Conservation (phyloP, 139 green algal species). For the Closterium sp. region DNA sequence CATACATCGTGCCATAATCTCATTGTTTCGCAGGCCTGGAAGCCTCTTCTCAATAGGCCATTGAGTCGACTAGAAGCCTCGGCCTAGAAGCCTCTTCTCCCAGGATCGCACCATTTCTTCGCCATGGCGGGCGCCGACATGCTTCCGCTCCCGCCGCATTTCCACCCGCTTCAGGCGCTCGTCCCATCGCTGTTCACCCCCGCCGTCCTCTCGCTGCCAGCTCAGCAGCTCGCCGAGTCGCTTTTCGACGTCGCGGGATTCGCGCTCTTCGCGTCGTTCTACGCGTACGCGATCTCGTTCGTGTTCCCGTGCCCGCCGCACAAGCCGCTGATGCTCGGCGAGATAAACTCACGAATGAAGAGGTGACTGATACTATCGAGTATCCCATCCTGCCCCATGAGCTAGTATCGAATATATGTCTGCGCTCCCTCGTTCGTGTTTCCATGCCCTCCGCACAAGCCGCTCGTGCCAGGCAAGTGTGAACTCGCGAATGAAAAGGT, state of each 20-base stretch:
- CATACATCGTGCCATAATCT: too few relatives aligned
- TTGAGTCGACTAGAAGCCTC: too few relatives aligned
- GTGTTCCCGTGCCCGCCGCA: neutral
- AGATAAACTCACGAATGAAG: neutral
- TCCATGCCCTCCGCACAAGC: too few relatives aligned
- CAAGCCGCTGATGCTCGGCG: neutral
- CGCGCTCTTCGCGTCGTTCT: neutral
- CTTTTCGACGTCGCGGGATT: neutral
- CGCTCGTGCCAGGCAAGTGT: too few relatives aligned
- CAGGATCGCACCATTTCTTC: neutral
- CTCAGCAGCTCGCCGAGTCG: neutral
- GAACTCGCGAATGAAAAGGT: too few relatives aligned
- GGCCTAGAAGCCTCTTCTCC: neutral
- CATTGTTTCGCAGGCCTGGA: too few relatives aligned
- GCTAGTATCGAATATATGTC: too few relatives aligned
- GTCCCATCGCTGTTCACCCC: neutral
- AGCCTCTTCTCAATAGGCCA: too few relatives aligned
- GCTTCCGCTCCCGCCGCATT: neutral
- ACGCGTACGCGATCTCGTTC: neutral
- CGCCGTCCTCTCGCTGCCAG: neutral
- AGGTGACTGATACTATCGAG: too few relatives aligned
- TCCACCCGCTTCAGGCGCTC: neutral
- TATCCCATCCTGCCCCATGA: too few relatives aligned
- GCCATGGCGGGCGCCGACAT: neutral
- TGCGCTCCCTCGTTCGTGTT: too few relatives aligned